phyloP scores from a whole-genome alignment of 2,329 filamentous ascomycete genomes.

The Trichophyton benhamiae region DNA sequence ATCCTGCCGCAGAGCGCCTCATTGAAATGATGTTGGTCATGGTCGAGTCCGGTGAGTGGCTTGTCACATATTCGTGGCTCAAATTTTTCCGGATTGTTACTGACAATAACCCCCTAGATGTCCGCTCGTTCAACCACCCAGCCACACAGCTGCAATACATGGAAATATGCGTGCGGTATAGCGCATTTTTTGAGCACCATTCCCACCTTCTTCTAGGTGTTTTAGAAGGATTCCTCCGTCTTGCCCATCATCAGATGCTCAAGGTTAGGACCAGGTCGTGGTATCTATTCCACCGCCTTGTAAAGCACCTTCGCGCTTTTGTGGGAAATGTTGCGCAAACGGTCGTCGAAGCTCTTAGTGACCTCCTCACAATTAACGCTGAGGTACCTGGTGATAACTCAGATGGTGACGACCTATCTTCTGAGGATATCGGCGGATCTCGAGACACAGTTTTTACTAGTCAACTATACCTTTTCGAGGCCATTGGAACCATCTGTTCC shows the following conservation, averaged over 20 bases:
- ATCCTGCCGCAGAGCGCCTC: conserved; percentile 65
- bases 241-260: conserved; percentile 77
- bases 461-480: conserved; percentile 88
- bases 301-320: conserved; percentile 72
- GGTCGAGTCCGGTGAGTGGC: conserved; percentile 68
- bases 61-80: neutral
- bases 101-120: conserved; percentile 41
- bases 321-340: conserved; percentile 83
- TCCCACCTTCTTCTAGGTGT: conserved; percentile 70
- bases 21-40: conserved; percentile 90
- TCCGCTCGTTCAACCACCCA: conserved; percentile 75
- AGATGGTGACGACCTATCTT: conserved; percentile 84
- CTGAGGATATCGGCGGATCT: conserved; percentile 78
- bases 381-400: conserved; percentile 66
- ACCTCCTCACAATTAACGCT: conserved; percentile 80
- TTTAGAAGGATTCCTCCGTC: conserved; percentile 77
- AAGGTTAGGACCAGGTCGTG: conserved; percentile 84
- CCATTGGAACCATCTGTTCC: conserved; percentile 84
- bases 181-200: conserved; percentile 80
- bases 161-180: conserved; percentile 95
- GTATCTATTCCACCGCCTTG: conserved; percentile 91
- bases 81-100: neutral
- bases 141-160: conserved; percentile 93
- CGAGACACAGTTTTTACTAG: conserved; percentile 84
- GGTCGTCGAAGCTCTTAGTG: conserved; percentile 78